These are phyloP conservation scores for Clarireedia hainanense DNA, from an alignment of 2,329 filamentous ascomycete genomes.

Conservation along the genomic window DNA sequence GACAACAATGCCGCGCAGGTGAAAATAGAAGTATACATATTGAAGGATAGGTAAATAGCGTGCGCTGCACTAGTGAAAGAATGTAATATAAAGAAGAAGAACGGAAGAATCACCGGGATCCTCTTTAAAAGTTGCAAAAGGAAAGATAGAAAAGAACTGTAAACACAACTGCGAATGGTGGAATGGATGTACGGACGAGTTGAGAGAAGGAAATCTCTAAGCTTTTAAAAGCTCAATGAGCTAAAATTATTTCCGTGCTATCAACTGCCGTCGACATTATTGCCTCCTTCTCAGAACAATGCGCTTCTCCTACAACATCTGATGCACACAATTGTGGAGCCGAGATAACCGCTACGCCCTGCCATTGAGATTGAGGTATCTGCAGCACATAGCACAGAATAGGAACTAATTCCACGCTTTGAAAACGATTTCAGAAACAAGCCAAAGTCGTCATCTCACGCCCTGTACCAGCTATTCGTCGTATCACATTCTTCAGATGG, in stretches of 20 bases:
- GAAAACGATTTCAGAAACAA: neutral
- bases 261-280: neutral
- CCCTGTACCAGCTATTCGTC: neutral
- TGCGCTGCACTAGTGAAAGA: conserved; percentile 7
- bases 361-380: neutral
- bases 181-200: neutral
- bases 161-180: neutral
- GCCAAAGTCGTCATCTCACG: neutral
- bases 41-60: neutral
- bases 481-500: neutral
- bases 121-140: neutral
- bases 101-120: conserved; percentile 6
- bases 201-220: neutral
- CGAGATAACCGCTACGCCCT: neutral
- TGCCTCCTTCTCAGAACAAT: neutral
- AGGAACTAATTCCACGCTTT: neutral
- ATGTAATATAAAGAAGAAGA: neutral
- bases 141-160: neutral
- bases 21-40: neutral
- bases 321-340: neutral
- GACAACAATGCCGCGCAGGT: neutral
- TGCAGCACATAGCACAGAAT: neutral
- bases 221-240: neutral
- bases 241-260: neutral
- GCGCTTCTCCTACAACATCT: neutral